Conservation (phyloP, 257 asterid genomes). For the Plectranthus barbatus region DNA sequence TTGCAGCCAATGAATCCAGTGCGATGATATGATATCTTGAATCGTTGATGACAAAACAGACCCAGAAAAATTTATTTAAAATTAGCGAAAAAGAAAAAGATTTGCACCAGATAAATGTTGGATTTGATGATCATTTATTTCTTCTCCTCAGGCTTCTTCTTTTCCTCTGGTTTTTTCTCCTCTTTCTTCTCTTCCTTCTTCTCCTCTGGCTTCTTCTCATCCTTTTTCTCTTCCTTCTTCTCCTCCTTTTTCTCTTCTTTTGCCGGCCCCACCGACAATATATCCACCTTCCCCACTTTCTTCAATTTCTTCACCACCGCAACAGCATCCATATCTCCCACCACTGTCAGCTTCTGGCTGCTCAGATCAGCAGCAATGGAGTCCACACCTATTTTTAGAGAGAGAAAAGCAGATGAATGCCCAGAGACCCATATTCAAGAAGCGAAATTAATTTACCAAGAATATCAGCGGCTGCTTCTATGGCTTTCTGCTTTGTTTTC, state of each 20-base stretch:
- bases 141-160: constrained; percentile 27
- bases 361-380: constrained; percentile 48
- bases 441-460: constrained; percentile 26
- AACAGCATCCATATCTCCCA: constrained; percentile 59
- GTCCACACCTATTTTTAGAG: constrained; percentile 45
- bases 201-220: constrained; percentile 20
- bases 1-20: background rate
- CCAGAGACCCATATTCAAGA: background rate
- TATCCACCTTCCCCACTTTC: constrained; percentile 49
- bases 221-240: constrained; percentile 28
- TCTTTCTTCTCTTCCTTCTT: constrained; percentile 29
- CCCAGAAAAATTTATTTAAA: background rate
- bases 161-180: constrained; percentile 34
- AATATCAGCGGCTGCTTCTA: constrained; percentile 81
- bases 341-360: constrained; percentile 49
- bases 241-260: constrained; percentile 41
- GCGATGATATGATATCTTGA: background rate
- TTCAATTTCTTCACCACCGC: constrained; percentile 53
- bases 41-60: background rate
- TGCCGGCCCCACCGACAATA: constrained; percentile 43
- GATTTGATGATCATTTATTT: background rate
- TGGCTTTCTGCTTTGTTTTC: constrained; percentile 71
- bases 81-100: background rate
- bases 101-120: too few species aligned
- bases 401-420: background rate